These are phyloP conservation scores for Taiozyma sp. DNA, from an alignment of 1,139 yeast species.

Conservation along the genomic window DNA sequence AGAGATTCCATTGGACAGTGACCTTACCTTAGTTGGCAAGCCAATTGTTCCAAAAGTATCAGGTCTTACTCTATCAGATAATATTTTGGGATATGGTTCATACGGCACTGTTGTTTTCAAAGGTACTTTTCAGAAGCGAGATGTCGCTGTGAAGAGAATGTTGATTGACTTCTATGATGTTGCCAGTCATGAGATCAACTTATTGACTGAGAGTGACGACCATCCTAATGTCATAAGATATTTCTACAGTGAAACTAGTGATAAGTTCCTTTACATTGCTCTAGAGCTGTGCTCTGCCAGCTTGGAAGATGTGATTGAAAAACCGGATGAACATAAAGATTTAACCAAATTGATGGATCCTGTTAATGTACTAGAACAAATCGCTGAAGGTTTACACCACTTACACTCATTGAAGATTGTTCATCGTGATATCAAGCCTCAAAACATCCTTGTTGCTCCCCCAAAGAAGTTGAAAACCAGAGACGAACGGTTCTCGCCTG, in stretches of 20 bases:
- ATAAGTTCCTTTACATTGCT: constrained; percentile 87
- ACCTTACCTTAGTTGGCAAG: neutral
- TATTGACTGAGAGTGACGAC: constrained; percentile 91
- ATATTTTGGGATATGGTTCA: constrained; percentile 87
- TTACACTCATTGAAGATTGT: constrained; percentile 89
- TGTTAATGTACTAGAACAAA: constrained; percentile 63
- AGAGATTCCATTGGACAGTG: neutral
- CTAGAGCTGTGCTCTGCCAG: constrained; percentile 88
- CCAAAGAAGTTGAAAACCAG: constrained; percentile 37
- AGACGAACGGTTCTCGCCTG: constrained; percentile 29
- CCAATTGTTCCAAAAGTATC: neutral
- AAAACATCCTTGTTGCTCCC: constrained; percentile 83
- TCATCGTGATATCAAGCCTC: constrained; percentile 95
- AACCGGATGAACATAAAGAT: constrained; percentile 31
- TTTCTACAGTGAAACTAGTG: constrained; percentile 86
- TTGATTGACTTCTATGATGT: constrained; percentile 87
- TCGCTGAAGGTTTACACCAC: constrained; percentile 82
- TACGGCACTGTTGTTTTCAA: constrained; percentile 94
- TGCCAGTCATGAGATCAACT: constrained; percentile 89
- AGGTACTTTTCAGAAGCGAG: constrained; percentile 87
- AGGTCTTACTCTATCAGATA: constrained; percentile 56
- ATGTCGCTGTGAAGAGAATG: constrained; percentile 96
- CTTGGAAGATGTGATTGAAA: constrained; percentile 77
- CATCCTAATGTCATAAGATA: constrained; percentile 94
- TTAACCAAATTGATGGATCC: constrained; percentile 37